A percentile compares a stretch with the other conserved stretches of the same genome.
These are phyloP conservation scores for Aspergillus calidoustus DNA, from an alignment of 2,329 filamentous ascomycete species.

Conservation along the genomic window DNA sequence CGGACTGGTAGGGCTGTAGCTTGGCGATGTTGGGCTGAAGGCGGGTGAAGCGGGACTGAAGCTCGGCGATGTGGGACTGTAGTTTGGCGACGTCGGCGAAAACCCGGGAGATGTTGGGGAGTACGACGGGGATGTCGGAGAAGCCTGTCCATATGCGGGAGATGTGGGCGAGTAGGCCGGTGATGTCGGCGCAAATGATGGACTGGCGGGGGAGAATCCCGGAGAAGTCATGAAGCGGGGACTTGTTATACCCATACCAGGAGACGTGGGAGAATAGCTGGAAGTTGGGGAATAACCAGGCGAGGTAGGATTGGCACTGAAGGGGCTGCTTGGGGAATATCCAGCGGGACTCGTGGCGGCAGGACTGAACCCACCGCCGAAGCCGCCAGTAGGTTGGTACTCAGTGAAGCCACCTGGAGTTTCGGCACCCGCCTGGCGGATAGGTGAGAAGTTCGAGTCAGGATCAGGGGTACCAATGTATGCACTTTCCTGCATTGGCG, in stretches of 20 bases:
- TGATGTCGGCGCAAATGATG: conserved; percentile 58
- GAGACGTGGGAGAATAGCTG: conserved; percentile 76
- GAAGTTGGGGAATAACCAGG: conserved; percentile 66
- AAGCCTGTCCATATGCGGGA: conserved; percentile 68
- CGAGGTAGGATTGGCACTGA: conserved; percentile 73
- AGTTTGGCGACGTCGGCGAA: conserved; percentile 64
- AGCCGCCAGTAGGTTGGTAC: conserved; percentile 72
- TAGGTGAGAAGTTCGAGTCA: conserved; percentile 70
- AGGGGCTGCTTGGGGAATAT: conserved; percentile 74
- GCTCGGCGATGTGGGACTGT: conserved; percentile 63
- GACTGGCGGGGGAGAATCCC: conserved; percentile 59
- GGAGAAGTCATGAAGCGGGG: conserved; percentile 60
- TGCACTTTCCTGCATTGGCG: conserved; percentile 64
- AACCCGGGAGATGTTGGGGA: conserved; percentile 61
- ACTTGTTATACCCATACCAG: conserved; percentile 63
- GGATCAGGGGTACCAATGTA: conserved; percentile 67
- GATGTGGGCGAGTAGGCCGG: conserved; percentile 79
- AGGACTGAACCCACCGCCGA: conserved; percentile 67
- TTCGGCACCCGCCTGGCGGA: conserved; percentile 70
- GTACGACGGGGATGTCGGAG: conserved; percentile 62
- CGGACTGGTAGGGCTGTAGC: conserved; percentile 61
- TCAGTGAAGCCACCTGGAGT: conserved; percentile 61
- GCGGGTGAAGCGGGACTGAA: conserved; percentile 57
- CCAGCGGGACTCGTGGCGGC: conserved; percentile 66
- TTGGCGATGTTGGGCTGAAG: conserved; percentile 62